Evolutionary conservation across 805 yeast genomes (phyloP).

Genomic region (Yarrowia sp.): DNA sequence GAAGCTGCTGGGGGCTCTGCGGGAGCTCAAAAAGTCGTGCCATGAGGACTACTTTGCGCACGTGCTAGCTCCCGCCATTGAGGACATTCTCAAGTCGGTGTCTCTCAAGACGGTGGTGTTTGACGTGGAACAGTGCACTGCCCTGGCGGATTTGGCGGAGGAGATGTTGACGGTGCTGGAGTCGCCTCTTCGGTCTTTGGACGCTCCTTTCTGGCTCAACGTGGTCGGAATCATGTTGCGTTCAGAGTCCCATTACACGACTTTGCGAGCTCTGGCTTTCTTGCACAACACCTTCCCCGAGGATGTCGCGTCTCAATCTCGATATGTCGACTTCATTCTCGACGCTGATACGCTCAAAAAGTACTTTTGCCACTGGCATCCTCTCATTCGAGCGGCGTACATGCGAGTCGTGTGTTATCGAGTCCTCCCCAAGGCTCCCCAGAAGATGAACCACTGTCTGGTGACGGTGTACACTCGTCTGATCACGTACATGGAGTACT

Average conservation of each 20-base stretch:
- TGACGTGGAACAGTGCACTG: conserved; percentile 42
- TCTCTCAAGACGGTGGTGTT: conserved; percentile 38
- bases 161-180: conserved; percentile 47
- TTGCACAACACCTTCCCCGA: conserved; percentile 73
- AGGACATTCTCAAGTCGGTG: conserved; percentile 40
- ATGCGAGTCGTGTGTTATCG: conserved; percentile 68
- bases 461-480: not conserved
- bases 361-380: conserved; percentile 75
- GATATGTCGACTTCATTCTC: conserved; percentile 34
- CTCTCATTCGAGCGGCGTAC: conserved; percentile 69
- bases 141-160: conserved; percentile 44
- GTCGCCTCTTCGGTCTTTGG: conserved; percentile 55
- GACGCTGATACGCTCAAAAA: conserved; percentile 47
- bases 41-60: conserved; percentile 9
- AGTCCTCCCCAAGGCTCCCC: conserved; percentile 36
- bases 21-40: conserved; percentile 39
- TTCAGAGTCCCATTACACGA: conserved; percentile 60
- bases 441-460: not conserved
- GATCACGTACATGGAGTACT: conserved; percentile 17
- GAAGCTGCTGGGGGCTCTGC: conserved; percentile 37
- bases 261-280: conserved; percentile 62
- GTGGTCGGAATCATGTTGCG: conserved; percentile 58
- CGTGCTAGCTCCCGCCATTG: conserved; percentile 34
- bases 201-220: conserved; percentile 78
- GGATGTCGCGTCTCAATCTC: not conserved